Conservation (phyloP, 2,329 filamentous ascomycete species). For the Graphilbum sp. region DNA sequence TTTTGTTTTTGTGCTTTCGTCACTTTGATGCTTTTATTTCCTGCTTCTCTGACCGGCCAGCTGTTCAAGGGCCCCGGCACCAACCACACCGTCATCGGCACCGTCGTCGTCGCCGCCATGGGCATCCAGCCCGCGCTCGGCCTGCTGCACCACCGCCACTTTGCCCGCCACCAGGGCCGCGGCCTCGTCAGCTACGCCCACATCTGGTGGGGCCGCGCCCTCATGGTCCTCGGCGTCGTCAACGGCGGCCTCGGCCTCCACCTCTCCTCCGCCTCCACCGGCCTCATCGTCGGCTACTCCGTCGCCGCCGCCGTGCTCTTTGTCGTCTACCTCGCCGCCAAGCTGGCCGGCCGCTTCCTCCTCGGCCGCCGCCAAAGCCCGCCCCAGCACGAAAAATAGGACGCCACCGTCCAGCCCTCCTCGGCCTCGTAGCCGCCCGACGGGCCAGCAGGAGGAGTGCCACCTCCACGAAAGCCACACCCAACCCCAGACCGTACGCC, state of each 20-base stretch:
- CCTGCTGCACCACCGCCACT: slow-evolving; percentile 39
- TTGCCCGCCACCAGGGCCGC: slow-evolving; percentile 27
- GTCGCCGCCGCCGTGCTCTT: slow-evolving; percentile 35
- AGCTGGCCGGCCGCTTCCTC: slow-evolving; percentile 6
- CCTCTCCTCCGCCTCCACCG: slow-evolving; percentile 23
- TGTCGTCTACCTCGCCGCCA: slow-evolving; percentile 24
- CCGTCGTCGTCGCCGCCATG: slow-evolving; percentile 35
- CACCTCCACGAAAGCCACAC: too few relatives aligned
- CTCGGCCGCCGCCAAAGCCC: background rate
- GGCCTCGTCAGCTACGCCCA: slow-evolving; percentile 37
- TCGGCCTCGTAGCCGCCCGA: too few relatives aligned
- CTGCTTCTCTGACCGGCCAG: slow-evolving; percentile 23
- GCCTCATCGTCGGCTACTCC: slow-evolving; percentile 35
- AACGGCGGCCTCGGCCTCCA: slow-evolving; percentile 47
- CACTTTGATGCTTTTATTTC: too few relatives aligned
- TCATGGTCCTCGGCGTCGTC: slow-evolving; percentile 42
- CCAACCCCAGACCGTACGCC: too few relatives aligned
- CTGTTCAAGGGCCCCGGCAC: slow-evolving; percentile 23
- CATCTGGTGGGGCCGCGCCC: slow-evolving; percentile 43
- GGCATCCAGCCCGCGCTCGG: slow-evolving; percentile 42
- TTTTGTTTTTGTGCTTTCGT: too few relatives aligned
- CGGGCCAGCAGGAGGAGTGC: too few relatives aligned
- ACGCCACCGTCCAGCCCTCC: too few relatives aligned
- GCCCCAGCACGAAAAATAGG: too few relatives aligned
- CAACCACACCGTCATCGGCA: slow-evolving; percentile 39